phyloP scores from a whole-genome alignment of 192 early-diverging fungal species.

The Entophlyctis luteolus region DNA sequence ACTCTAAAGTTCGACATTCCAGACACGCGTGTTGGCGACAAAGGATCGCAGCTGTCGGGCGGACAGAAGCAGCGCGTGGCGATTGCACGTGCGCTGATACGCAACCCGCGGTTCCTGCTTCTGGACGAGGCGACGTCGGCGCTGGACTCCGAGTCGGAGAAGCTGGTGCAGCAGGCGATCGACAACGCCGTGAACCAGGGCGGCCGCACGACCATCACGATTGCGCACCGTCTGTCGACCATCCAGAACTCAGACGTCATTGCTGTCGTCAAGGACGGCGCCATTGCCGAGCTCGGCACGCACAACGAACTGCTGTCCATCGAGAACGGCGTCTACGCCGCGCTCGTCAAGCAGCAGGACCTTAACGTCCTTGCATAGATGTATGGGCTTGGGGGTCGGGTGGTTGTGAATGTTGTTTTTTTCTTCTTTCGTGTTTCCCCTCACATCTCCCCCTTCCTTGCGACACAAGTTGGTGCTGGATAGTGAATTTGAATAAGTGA shows the following conservation, averaged over 20 bases:
- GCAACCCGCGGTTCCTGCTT: slow-evolving; percentile 48
- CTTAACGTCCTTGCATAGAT: slow-evolving; percentile 7
- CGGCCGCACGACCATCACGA: slow-evolving; percentile 86
- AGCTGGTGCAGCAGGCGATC: slow-evolving; percentile 48
- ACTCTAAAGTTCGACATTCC: not conserved
- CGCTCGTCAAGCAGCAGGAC: slow-evolving; percentile 30
- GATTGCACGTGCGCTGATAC: slow-evolving; percentile 64
- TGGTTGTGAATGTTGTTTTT: no score
- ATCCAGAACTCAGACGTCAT: slow-evolving; percentile 82
- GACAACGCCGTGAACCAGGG: slow-evolving; percentile 39
- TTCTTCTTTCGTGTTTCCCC: no score
- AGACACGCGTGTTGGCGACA: slow-evolving; percentile 39
- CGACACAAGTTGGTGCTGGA: no score
- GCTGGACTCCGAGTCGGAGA: slow-evolving; percentile 52
- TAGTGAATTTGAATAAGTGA: no score
- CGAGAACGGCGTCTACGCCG: slow-evolving; percentile 17
- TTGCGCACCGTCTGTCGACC: slow-evolving; percentile 89
- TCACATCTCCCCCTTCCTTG: no score
- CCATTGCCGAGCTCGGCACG: slow-evolving; percentile 68
- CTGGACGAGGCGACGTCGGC: slow-evolving; percentile 31
- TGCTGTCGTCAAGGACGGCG: slow-evolving; percentile 58
- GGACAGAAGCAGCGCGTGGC: slow-evolving; percentile 44
- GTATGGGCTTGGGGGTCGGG: no score
- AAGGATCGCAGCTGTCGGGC: slow-evolving; percentile 52
- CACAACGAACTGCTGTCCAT: slow-evolving; percentile 66